Evolutionary conservation across 345 rosid species (phyloP), one percentile per base, ranked within the genome.

Genomic region (Melaleuca quinquenervia): DNA sequence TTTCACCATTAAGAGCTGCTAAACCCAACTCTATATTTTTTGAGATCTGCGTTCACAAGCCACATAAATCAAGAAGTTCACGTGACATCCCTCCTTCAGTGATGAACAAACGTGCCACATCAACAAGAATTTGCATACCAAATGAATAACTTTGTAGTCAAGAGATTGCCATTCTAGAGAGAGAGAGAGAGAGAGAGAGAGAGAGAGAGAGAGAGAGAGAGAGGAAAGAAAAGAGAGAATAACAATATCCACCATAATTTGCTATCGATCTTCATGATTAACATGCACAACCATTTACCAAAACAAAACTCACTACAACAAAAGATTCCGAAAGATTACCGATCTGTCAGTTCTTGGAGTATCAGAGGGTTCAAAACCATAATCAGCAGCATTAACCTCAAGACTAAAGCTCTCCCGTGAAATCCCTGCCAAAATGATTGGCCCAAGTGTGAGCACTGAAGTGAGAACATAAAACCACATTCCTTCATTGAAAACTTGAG

Each of bases 341-440:
- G 98, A 97, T 93, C 98, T 94, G 89, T 96, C 98, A 83, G 96
- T 94, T 92, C 98, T 93, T 70, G 98, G 99, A 48, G 96, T 92
- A 86, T 97, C 96, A 8, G 94, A 91, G 74, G 99, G 95, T 87
- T 95, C 95, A 92, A 97, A 95, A 75, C 98, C 98, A 83, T 94
- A 94, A 89, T 94, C 92, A 90, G 90, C 89, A 6, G 98, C 98
- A 88, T 97, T 94, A 87, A 96, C 94, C 92, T 93, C 98, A 18
- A 96, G 91, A 89, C 87, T 93, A 90, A 97, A 96, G 92, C 91
- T 97, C 90, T 92, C 89, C 48, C 95, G 90, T 12, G 97, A 97
- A 50, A 95, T 95, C 83, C 98, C 97, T 96, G 92, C 88, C 50
- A 86, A 87, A 14, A 64, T 87, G 52, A 75, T 36, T 27, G 62